Evolutionary conservation across 1,284 basidiomycete species (phyloP), one percentile per base, ranked within the genome.

Genomic region (Stereum hirsutum): DNA sequence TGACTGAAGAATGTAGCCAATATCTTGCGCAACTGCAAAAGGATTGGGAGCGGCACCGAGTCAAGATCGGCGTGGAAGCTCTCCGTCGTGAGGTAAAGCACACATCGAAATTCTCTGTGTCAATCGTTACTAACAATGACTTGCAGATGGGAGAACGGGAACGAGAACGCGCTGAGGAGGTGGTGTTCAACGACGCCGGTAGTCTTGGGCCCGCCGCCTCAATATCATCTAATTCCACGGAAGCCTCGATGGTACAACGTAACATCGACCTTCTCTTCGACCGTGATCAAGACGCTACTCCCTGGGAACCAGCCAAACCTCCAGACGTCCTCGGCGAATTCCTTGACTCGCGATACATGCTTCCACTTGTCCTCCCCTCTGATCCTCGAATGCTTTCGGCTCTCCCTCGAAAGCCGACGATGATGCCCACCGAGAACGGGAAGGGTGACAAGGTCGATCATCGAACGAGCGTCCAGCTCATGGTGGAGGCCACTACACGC

Each of bases 1-100:
- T 99, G 89, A 86, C 83, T 5, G 91, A 96, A 20, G 95, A 99
- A 59, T 98, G 94, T 56, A 67, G 78, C 38, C 90, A 96, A 64
- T 98, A 98, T 57, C 75, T 99, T 21, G 85, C 81, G 4, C 93
- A 97, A 55, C 67, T 97, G 10, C 92, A 96, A 61, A 89, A 89
- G 55, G 94, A 98, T 58, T 98, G 95, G 95, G 92, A 96, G 63
- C 70, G 87, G 46, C 82, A 88, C 59, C 72, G 89, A 23, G 78
- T 94, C 26, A 87, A 89, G 55, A 66, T 86, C 19, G 86, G 86
- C 4, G 84, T 89, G 5, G 81, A 89, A 57, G 80, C 81, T 5
- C 63, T 89, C 34, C 78, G 85, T 48, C 86, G 83, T 63, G 86
- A 89, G 72, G 81, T 84, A 48, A 44, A 11, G 28, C 28, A 4